Percentiles rank a stretch among this genome's conserved stretches.
phyloP scores from a whole-genome alignment of 495 filamentous ascomycete genomes.

The Aspergillus haitiensis region DNA sequence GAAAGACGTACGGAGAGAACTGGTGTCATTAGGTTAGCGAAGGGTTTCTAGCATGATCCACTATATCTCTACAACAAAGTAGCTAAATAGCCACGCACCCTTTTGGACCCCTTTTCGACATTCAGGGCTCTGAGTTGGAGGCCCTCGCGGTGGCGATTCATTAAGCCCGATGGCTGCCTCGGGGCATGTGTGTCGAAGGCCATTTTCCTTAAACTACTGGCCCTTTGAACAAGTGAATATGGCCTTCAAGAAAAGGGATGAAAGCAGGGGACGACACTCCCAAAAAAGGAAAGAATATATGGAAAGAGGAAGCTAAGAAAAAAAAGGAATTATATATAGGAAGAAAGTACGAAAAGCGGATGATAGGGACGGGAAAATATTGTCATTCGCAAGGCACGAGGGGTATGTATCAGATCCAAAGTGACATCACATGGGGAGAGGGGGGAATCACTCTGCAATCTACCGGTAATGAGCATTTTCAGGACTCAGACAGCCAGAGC shows the following conservation, averaged over 20 bases:
- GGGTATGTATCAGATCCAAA: constrained; percentile 21
- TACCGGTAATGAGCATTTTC: constrained; percentile 16
- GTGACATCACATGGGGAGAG: constrained; percentile 22
- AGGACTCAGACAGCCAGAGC: neutral
- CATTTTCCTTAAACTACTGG: constrained; percentile 26
- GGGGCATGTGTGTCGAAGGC: constrained; percentile 19
- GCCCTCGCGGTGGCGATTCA: constrained; percentile 20
- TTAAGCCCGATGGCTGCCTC: constrained; percentile 9
- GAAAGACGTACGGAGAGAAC: constrained; percentile 26
- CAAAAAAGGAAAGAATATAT: neutral
- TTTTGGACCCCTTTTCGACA: constrained; percentile 36
- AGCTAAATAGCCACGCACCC: constrained; percentile 30
- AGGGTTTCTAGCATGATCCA: neutral
- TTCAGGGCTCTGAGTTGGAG: constrained; percentile 34
- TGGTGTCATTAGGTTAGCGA: constrained; percentile 15
- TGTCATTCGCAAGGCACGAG: constrained; percentile 19
- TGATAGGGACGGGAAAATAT: constrained; percentile 5
- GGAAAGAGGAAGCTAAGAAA: neutral
- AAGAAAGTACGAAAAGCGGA: neutral
- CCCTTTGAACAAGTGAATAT: neutral
- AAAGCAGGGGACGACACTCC: neutral
- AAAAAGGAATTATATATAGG: neutral
- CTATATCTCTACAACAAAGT: neutral
- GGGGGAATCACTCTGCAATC: constrained; percentile 13
- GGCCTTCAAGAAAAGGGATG: neutral